Percentiles rank a stretch among this genome's conserved stretches.
phyloP scores from a whole-genome alignment of 345 rosid species.

The Populus deltoides region DNA sequence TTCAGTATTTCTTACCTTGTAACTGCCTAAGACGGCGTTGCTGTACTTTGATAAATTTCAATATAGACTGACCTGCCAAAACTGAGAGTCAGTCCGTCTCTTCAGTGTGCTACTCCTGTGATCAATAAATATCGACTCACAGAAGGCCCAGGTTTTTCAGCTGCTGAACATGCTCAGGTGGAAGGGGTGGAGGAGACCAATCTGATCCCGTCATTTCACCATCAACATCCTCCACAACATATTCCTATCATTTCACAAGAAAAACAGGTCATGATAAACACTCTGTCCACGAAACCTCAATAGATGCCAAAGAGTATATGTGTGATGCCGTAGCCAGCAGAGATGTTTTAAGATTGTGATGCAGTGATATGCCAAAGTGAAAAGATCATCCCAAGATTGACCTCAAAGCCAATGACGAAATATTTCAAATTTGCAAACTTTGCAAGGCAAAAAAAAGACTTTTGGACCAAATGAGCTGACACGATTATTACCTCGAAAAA shows the following conservation, averaged over 20 bases:
- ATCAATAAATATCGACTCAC: conserved; percentile 26
- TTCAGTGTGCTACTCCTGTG: conserved; percentile 19
- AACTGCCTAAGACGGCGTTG: background rate
- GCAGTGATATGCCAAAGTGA: background rate
- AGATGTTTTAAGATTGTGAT: background rate
- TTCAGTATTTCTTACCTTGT: background rate
- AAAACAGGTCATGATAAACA: background rate
- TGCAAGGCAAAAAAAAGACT: background rate
- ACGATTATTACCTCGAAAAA: background rate
- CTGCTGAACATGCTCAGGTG: conserved; percentile 86
- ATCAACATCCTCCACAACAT: conserved; percentile 97
- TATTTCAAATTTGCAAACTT: background rate
- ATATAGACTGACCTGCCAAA: conserved; percentile 28
- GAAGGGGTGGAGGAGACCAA: conserved; percentile 87
- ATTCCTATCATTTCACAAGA: conserved; percentile 51
- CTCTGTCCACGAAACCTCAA: background rate
- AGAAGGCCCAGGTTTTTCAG: conserved; percentile 87
- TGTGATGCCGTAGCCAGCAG: background rate
- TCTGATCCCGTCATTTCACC: conserved; percentile 80
- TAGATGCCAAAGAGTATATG: background rate
- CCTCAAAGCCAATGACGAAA: no score
- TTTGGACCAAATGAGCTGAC: background rate
- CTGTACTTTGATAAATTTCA: background rate
- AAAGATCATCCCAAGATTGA: background rate
- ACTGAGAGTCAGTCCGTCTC: conserved; percentile 26